Base-by-base conservation (phyloP, 257 asterid species). In the Rauvolfia tetraphylla region DNA sequence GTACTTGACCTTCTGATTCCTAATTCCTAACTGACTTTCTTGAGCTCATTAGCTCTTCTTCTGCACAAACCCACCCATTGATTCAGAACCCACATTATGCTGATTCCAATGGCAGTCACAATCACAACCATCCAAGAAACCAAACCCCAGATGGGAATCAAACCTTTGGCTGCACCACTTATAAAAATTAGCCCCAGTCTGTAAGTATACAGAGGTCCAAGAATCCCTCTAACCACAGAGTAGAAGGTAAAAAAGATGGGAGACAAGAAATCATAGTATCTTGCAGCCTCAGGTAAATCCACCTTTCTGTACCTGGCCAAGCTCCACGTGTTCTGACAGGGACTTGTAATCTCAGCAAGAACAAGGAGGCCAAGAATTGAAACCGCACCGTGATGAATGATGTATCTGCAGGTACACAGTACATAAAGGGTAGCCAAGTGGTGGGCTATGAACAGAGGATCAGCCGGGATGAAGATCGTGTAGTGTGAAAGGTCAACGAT, bases 381-480 rank as follows among this genome's bases (percentile, higher is more conserved):
- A 46, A 80, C 84, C 1, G 91, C 95, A 42, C 96, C 98, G 15
- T 83, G 89, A 20, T 71, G 85, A 38, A 91, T 82, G 3, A 87
- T 69, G 46, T 81, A 93, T 2, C 95, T 87, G 61, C 97, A 93
- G 3, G 93, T 90, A 72, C 61, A 76, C 7, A 90, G 82, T 5
- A 89, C 96, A 61, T 91, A 92, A n/a, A 93, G 91, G 0, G 95
- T 87, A 72, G 95, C 95, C 58, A 93, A 41, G 84, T 90, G 97
- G 84, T 93, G 96, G 10, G 76, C 88, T 61, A 88, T 87, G 87
- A 93, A 87, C 29, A 91, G 92, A 29, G 63, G 83, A 75, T 89
- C 90, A 51, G 75, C 31, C 25, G 97, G 95, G 51, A 74, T 74
- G 68, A 85, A 83, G 72, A 89, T 12, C 42, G 84, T 0, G 74